These are phyloP conservation scores for Salix koriyanagi DNA, from an alignment of 345 rosid species.

Conservation along the genomic window DNA sequence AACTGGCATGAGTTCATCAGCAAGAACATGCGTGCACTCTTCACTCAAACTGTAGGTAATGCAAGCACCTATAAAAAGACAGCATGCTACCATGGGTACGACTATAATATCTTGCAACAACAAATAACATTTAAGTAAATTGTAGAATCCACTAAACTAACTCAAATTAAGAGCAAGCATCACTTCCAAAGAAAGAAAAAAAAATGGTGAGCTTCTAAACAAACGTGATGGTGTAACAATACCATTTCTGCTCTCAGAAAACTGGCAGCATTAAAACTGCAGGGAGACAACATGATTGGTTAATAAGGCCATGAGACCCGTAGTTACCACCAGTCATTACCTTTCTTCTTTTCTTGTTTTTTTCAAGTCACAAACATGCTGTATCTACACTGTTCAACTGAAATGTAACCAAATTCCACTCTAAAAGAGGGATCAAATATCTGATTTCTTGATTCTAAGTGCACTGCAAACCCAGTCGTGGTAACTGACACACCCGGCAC, in stretches of 20 bases:
- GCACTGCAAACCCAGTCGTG: too few relatives aligned
- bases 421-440: too few relatives aligned
- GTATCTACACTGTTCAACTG: background rate
- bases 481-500: too few relatives aligned
- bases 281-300: background rate
- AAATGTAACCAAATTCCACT: background rate
- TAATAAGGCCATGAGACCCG: background rate
- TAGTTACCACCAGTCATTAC: background rate
- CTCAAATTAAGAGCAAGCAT: background rate
- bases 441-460: too few relatives aligned
- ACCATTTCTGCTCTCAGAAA: background rate
- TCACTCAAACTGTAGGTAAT: constrained; percentile 35
- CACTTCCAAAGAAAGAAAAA: background rate
- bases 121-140: background rate
- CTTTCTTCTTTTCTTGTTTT: background rate
- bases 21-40: constrained; percentile 76
- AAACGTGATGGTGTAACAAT: too few relatives aligned
- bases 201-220: background rate
- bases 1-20: constrained; percentile 46
- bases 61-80: constrained; percentile 51
- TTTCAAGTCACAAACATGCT: background rate
- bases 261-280: background rate
- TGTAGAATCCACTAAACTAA: background rate
- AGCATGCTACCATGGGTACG: background rate
- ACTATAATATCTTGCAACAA: background rate